A percentile compares a stretch with the other conserved stretches of the same genome.
These are phyloP conservation scores for Syzygium aromaticum DNA, from an alignment of 345 rosid genomes.

Conservation along the genomic window DNA sequence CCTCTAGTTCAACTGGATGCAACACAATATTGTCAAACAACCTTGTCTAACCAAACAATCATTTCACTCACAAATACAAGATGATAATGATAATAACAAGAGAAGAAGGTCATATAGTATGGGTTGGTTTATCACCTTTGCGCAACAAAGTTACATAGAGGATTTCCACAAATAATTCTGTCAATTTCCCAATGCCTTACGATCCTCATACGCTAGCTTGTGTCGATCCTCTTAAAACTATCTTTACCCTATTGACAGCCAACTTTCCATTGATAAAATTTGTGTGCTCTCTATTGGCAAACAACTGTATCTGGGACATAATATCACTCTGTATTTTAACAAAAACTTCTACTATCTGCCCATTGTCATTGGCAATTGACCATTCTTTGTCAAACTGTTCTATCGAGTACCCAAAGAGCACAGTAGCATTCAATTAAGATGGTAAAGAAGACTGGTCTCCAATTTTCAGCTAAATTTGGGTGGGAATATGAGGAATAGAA, in stretches of 20 bases:
- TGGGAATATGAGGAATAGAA: neutral
- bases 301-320: neutral
- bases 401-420: neutral
- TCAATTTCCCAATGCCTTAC: neutral
- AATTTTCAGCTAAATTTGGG: neutral
- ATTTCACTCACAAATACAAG: neutral
- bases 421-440: neutral
- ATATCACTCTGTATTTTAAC: neutral
- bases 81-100: neutral
- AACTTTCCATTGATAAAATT: neutral
- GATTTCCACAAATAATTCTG: neutral
- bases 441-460: neutral
- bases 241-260: neutral
- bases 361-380: neutral
- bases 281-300: neutral
- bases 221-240: neutral
- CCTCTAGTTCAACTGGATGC: neutral
- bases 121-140: neutral
- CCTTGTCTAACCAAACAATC: neutral
- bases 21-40: neutral
- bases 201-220: neutral
- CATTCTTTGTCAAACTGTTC: neutral
- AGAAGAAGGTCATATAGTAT: neutral
- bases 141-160: neutral
- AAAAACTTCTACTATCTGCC: neutral